A percentile compares a stretch with the other conserved stretches of the same genome.
phyloP scores from a whole-genome alignment of 2,329 filamentous ascomycete genomes.

The Colletotrichum viniferum region DNA sequence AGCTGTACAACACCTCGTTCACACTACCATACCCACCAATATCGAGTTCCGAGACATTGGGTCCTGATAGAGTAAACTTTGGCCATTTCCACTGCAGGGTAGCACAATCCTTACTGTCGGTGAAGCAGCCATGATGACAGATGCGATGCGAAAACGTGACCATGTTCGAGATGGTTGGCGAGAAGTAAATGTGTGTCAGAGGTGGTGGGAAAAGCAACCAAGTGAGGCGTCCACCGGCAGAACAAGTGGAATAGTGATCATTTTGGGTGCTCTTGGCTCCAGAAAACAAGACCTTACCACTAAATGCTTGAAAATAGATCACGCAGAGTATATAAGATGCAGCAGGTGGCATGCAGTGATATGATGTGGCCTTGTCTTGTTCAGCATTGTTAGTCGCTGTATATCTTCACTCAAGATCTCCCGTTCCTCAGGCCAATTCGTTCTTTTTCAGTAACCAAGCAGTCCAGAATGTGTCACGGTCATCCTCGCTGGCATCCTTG shows the following conservation, averaged over 20 bases:
- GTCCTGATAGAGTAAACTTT: background rate
- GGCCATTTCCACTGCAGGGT: background rate
- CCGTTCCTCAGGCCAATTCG: background rate
- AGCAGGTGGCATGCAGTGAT: background rate
- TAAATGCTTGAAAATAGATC: background rate
- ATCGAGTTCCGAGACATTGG: slow-evolving; percentile 22
- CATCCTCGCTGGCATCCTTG: slow-evolving; percentile 58
- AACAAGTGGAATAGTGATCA: slow-evolving; percentile 9
- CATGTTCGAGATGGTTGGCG: slow-evolving; percentile 15
- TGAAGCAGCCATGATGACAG: background rate
- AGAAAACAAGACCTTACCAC: background rate
- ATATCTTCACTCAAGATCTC: background rate
- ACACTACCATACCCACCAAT: background rate
- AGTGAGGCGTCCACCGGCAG: slow-evolving; percentile 23
- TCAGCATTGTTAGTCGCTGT: background rate
- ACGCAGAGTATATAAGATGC: slow-evolving; percentile 6
- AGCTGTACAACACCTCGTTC: background rate
- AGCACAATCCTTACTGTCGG: background rate
- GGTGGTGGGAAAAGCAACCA: slow-evolving; percentile 2
- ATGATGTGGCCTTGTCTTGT: background rate
- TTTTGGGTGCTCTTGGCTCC: background rate
- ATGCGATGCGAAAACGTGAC: background rate
- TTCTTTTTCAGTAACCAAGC: too few relatives aligned
- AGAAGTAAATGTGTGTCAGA: slow-evolving; percentile 1
- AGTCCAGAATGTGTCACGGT: slow-evolving; percentile 55